Conservation (phyloP, 371 early-diverging fungal genomes). For the Dichotomocladium elegans region DNA sequence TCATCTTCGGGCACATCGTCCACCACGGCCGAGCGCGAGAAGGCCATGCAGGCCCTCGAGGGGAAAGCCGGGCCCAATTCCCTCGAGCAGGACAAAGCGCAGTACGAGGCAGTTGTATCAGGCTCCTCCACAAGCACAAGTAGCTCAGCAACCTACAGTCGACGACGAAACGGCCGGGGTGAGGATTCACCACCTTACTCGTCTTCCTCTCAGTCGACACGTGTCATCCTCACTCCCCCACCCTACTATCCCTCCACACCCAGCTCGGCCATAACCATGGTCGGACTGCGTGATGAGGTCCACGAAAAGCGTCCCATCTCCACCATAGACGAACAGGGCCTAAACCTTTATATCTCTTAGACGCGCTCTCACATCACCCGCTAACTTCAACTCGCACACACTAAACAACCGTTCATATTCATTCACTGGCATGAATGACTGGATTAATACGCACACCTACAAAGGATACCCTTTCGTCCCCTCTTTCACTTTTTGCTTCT, state of each 20-base stretch:
- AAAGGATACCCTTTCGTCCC: too few relatives aligned
- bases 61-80: not conserved
- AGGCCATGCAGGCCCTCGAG: slow-evolving; percentile 13
- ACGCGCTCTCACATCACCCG: too few relatives aligned
- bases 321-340: too few relatives aligned
- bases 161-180: not conserved
- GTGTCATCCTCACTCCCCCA: not conserved
- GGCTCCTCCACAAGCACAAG: slow-evolving; percentile 8
- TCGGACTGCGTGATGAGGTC: not conserved
- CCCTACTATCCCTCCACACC: slow-evolving; percentile 7
- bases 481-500: too few relatives aligned
- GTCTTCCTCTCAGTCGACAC: not conserved
- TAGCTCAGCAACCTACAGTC: not conserved
- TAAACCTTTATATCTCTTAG: too few relatives aligned
- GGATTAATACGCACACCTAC: too few relatives aligned
- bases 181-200: not conserved
- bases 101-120: slow-evolving; percentile 32
- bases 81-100: slow-evolving; percentile 22
- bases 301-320: not conserved
- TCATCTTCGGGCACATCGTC: not conserved
- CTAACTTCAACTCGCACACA: too few relatives aligned
- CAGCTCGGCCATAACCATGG: slow-evolving; percentile 3
- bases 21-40: not conserved
- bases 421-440: too few relatives aligned
- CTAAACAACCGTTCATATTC: too few relatives aligned